These are phyloP conservation scores for Syzygium aromaticum DNA, from an alignment of 345 rosid genomes.

Conservation along the genomic window DNA sequence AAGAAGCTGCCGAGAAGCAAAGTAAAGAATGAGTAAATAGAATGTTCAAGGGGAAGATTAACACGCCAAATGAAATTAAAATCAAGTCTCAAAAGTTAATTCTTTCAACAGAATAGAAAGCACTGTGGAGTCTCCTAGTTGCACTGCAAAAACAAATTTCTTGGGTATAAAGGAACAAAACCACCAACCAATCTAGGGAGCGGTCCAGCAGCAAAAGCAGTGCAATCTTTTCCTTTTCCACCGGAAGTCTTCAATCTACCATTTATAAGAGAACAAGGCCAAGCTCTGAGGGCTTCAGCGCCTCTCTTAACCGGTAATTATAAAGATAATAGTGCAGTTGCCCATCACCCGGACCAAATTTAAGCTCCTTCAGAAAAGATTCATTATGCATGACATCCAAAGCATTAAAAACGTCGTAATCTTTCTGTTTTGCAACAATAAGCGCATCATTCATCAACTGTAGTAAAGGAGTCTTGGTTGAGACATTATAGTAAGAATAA, in stretches of 20 bases:
- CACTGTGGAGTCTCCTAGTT: not conserved
- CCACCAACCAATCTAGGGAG: not conserved
- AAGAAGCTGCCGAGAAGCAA: not conserved
- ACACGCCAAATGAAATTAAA: not conserved
- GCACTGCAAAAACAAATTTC: not conserved
- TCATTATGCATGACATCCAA: slow-evolving; percentile 94
- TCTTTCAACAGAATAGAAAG: not conserved
- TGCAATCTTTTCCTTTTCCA: not conserved
- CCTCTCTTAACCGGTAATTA: slow-evolving; percentile 52
- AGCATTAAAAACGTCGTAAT: slow-evolving; percentile 82
- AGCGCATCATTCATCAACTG: slow-evolving; percentile 92
- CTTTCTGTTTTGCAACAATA: slow-evolving; percentile 74
- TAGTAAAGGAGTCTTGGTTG: slow-evolving; percentile 70
- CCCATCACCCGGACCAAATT: slow-evolving; percentile 94
- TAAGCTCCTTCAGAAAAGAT: slow-evolving; percentile 77
- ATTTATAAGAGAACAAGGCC: slow-evolving; percentile 79
- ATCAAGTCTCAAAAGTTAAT: not conserved
- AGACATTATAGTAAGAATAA: slow-evolving; percentile 85
- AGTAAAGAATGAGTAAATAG: not conserved
- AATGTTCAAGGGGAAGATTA: not conserved
- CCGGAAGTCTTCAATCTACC: not conserved
- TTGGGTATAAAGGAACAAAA: not conserved
- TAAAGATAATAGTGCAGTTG: slow-evolving; percentile 90
- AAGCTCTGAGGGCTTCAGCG: slow-evolving; percentile 64
- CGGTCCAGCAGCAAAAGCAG: not conserved